phyloP scores from a whole-genome alignment of 768 basidiomycete species.

The Ephemerocybe angulata region DNA sequence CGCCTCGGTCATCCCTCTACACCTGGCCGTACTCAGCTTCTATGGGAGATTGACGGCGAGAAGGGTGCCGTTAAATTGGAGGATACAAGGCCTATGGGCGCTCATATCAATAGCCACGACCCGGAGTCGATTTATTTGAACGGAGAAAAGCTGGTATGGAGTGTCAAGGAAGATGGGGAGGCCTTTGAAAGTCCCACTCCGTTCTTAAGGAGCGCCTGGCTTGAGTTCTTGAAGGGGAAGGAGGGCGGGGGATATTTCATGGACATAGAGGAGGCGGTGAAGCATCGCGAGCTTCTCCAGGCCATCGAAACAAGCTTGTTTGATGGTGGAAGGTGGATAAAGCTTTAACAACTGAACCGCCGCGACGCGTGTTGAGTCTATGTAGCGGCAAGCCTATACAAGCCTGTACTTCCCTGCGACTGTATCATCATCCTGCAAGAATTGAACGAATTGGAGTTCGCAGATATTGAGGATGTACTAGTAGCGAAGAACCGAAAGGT shows the following conservation, averaged over 20 bases:
- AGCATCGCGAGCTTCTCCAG: conserved; percentile 12
- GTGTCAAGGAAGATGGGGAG: neutral
- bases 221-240: conserved; percentile 14
- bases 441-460: no score
- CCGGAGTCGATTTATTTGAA: conserved; percentile 14
- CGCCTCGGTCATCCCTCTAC: conserved; percentile 3
- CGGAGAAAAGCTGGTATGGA: conserved; percentile 14
- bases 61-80: conserved; percentile 15
- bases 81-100: neutral
- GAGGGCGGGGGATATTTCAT: conserved; percentile 7
- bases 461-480: no score
- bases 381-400: no score
- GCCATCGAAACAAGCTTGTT: conserved; percentile 14
- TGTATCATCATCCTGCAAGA: no score
- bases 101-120: conserved; percentile 4
- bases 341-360: no score
- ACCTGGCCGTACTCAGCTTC: conserved; percentile 10
- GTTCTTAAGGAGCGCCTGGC: conserved; percentile 4
- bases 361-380: no score
- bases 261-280: conserved; percentile 21
- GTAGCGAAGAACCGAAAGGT: no score
- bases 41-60: conserved; percentile 18
- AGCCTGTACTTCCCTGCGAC: no score
- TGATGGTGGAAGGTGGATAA: neutral
- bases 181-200: neutral